A percentile compares a stretch with the other conserved stretches of the same genome.
Conservation (phyloP, 768 basidiomycete genomes). For the Guyanaporus albipodus region DNA sequence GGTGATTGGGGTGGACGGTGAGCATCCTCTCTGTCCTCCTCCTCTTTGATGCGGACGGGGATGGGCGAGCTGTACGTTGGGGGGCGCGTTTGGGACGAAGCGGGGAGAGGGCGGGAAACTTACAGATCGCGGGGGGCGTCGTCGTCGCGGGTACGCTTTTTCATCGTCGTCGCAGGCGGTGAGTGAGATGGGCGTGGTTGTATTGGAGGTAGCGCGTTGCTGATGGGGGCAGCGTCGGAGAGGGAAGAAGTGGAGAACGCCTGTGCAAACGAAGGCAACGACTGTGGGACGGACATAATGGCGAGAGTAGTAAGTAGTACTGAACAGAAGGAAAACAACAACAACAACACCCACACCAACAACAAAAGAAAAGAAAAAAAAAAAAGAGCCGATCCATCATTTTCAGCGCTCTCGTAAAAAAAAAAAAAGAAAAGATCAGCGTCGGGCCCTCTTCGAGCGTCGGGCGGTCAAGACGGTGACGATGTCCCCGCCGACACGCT, state of each 20-base stretch:
- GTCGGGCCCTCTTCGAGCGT: slow-evolving; percentile 43
- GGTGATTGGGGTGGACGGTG: slow-evolving; percentile 32
- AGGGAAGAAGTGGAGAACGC: slow-evolving; percentile 62
- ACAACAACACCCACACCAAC: too few species aligned
- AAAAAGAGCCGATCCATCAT: slow-evolving; percentile 21
- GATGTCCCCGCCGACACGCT: slow-evolving; percentile 12
- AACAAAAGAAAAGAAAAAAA: background rate
- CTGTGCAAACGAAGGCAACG: slow-evolving; percentile 77
- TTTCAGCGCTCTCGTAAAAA: too few species aligned
- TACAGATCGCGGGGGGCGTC: slow-evolving; percentile 37
- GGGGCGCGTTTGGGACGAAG: slow-evolving; percentile 14
- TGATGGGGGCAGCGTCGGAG: slow-evolving; percentile 43
- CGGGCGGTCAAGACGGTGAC: slow-evolving; percentile 62
- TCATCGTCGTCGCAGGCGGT: slow-evolving; percentile 24
- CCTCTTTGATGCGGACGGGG: slow-evolving; percentile 54
- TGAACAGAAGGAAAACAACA: slow-evolving; percentile 4
- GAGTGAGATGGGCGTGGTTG: slow-evolving; percentile 36
- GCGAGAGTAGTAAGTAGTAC: background rate
- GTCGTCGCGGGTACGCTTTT: slow-evolving; percentile 43
- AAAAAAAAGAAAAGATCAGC: slow-evolving; percentile 2
- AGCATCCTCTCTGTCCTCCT: slow-evolving; percentile 52
- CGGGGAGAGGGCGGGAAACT: slow-evolving; percentile 22
- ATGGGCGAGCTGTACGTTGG: slow-evolving; percentile 39
- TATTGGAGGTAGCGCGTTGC: slow-evolving; percentile 65
- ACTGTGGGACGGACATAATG: slow-evolving; percentile 49